Conservation (phyloP, 768 basidiomycete species). For the Agrocybe praecox region DNA sequence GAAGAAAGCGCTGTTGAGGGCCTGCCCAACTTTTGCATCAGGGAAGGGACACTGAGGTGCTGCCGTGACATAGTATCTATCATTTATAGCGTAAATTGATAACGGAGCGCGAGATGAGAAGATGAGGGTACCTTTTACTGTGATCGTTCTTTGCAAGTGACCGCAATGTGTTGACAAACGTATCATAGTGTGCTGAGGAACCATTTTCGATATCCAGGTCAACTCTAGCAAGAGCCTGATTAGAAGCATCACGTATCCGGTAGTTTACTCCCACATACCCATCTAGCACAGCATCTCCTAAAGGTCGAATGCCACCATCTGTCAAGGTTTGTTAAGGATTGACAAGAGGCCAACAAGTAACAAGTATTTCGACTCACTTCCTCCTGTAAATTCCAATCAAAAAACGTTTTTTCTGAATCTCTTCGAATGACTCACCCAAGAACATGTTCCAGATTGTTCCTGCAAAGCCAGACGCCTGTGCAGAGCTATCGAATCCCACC, state of each 20-base stretch:
- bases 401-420: neutral
- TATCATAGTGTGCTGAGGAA: conserved; percentile 46
- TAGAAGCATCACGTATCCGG: neutral
- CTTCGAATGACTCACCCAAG: conserved; percentile 46
- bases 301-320: conserved; percentile 55
- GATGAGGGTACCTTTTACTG: conserved; percentile 43
- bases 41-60: conserved; percentile 73
- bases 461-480: conserved; percentile 56
- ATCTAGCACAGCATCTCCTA: conserved; percentile 69
- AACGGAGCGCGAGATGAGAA: neutral
- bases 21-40: conserved; percentile 60
- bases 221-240: conserved; percentile 35
- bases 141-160: conserved; percentile 44
- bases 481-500: conserved; percentile 55
- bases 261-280: conserved; percentile 43
- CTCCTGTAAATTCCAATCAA: conserved; percentile 21
- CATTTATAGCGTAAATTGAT: neutral
- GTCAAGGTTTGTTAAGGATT: conserved; percentile 1
- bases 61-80: conserved; percentile 65
- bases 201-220: conserved; percentile 78
- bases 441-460: conserved; percentile 71
- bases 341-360: neutral
- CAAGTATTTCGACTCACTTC: conserved; percentile 24
- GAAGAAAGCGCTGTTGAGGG: conserved; percentile 61
- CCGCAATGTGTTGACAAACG: conserved; percentile 55